These are phyloP conservation scores for Eucalyptus grandis DNA, from an alignment of 345 rosid genomes.

Conservation along the genomic window DNA sequence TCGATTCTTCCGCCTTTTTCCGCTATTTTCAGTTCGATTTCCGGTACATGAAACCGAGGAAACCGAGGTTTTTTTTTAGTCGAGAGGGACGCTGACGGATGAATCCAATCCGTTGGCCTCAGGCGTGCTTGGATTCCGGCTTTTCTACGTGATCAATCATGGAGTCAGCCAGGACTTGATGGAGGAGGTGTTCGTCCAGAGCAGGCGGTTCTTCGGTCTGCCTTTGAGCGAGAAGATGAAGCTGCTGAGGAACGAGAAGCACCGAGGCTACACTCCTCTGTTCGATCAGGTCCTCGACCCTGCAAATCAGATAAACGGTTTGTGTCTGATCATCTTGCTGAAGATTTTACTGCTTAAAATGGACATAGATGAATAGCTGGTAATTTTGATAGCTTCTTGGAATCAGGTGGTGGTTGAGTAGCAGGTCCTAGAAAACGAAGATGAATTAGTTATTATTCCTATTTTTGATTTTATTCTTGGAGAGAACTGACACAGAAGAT, in stretches of 20 bases:
- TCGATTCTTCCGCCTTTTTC: too few relatives aligned
- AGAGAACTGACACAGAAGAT: too few relatives aligned
- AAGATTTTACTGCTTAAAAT: too few relatives aligned
- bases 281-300: conserved; percentile 62
- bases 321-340: too few relatives aligned
- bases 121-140: conserved; percentile 77
- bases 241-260: conserved; percentile 52
- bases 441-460: too few relatives aligned
- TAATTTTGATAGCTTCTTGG: too few relatives aligned
- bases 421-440: too few relatives aligned
- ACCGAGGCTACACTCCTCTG: conserved; percentile 66
- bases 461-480: too few relatives aligned
- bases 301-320: neutral
- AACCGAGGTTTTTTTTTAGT: neutral
- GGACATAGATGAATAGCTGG: too few relatives aligned
- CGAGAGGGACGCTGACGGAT: neutral
- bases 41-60: neutral
- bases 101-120: neutral
- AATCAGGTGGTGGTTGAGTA: too few relatives aligned
- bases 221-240: conserved; percentile 51
- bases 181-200: conserved; percentile 50
- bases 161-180: conserved; percentile 56
- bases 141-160: conserved; percentile 78
- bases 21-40: too few relatives aligned
- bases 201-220: conserved; percentile 45